Evolutionary conservation across 1,284 basidiomycete genomes (phyloP), one percentile per base, ranked within the genome.

Genomic region (Puccinia sorghi): DNA sequence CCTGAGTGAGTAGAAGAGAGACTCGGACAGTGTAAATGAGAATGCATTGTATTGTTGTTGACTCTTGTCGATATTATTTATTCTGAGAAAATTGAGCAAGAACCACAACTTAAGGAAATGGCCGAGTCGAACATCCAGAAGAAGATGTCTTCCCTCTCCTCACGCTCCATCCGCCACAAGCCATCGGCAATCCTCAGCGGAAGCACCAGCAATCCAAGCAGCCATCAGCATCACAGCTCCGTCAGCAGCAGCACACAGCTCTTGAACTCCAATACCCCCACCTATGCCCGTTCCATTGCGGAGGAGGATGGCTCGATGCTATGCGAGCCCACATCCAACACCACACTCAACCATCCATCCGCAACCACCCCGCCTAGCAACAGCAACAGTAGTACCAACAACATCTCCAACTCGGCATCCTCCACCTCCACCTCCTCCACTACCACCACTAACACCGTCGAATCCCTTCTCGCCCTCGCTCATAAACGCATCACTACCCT

Each of bases 401-500:
- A 25, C 11, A 11, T 6, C 22, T 25, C 43, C 25, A 22, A 43
- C 13, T 13, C n/a, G n/a, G n/a, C n/a, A n/a, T n/a, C 41, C 12
- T 22, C 27, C n/a, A 25, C 13, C 15, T n/a, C 71, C 9, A 27
- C 8, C 32, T 20, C 56, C 15, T 0, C 54, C 5, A 37, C n/a
- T n/a, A n/a, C 54, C 15, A 63, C n/a, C 39, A 50, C 72, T 8
- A 76, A 67, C 52, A 66, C 75, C 3, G 22, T 77, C 25, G 90
- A 90, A 82, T 86, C 92, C 79, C 86, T 92, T 71, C 63, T 82
- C 46, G 90, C 92, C 82, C 85, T 92, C 70, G 88, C 93, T 11
- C 89, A 91, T 86, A 93, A 93, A 86, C 87, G 92, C 80, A 90
- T 93, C 80, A 88, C 92, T 82, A 92, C 92, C 6, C 86, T 93